Percentiles rank a stretch among this genome's conserved stretches.
phyloP scores from a whole-genome alignment of 352 stramenopile genomes.

The Globisporangium alternatum region DNA sequence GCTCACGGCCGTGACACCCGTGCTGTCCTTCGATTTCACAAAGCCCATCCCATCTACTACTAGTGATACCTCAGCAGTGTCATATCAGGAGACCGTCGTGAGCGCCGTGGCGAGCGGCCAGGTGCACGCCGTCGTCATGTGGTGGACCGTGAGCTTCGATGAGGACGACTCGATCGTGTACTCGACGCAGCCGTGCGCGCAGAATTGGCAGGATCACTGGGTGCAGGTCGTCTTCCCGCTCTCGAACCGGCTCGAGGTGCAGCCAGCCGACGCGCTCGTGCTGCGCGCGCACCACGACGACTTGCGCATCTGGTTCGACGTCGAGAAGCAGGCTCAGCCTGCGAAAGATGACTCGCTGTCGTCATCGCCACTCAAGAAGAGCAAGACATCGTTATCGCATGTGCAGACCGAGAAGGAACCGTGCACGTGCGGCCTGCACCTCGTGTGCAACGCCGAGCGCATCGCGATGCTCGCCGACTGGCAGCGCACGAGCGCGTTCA shows the following conservation, averaged over 20 bases:
- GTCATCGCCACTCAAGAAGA: slow-evolving; percentile 28
- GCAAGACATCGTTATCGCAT: slow-evolving; percentile 17
- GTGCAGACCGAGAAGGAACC: slow-evolving; percentile 39
- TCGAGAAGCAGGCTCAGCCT: slow-evolving; percentile 22
- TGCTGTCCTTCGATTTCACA: slow-evolving; percentile 72
- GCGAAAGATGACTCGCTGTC: slow-evolving; percentile 4
- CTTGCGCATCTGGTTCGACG: slow-evolving; percentile 80
- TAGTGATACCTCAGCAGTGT: not conserved
- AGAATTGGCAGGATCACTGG: slow-evolving; percentile 87
- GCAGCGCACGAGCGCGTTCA: slow-evolving; percentile 32
- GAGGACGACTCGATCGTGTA: slow-evolving; percentile 49
- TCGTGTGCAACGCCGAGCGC: slow-evolving; percentile 78
- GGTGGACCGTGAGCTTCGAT: slow-evolving; percentile 76
- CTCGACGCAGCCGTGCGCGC: slow-evolving; percentile 52
- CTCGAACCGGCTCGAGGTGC: slow-evolving; percentile 25
- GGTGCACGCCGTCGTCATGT: slow-evolving; percentile 75
- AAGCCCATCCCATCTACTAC: slow-evolving; percentile 24
- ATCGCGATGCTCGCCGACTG: slow-evolving; percentile 69
- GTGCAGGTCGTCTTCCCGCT: slow-evolving; percentile 76
- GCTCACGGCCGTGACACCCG: slow-evolving; percentile 37
- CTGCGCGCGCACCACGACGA: slow-evolving; percentile 68
- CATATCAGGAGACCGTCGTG: slow-evolving; percentile 43
- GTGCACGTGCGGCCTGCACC: slow-evolving; percentile 71
- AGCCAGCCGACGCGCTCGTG: slow-evolving; percentile 25
- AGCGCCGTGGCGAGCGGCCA: slow-evolving; percentile 29